These are phyloP conservation scores for Hygrophila difformis DNA, from an alignment of 257 asterid species.

Conservation along the genomic window DNA sequence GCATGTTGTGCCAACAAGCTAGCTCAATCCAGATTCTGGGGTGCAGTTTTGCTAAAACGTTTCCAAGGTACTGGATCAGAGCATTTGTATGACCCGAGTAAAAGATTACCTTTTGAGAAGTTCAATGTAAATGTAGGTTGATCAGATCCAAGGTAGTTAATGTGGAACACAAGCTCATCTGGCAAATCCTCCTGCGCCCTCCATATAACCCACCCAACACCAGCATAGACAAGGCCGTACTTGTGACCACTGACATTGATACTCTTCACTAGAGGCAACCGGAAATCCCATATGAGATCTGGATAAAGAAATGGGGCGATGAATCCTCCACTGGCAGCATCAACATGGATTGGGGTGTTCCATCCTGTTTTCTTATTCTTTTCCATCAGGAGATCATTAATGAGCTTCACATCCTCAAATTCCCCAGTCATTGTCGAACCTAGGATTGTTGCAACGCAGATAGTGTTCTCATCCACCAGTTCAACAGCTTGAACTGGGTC, in stretches of 20 bases:
- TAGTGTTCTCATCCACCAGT: conserved; percentile 52
- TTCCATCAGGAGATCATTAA: conserved; percentile 31
- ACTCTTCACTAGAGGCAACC: conserved; percentile 44
- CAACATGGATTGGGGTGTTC: conserved; percentile 55
- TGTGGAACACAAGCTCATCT: conserved; percentile 52
- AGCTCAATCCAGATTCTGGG: too few relatives aligned
- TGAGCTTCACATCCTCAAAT: conserved; percentile 57
- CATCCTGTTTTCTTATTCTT: conserved; percentile 48
- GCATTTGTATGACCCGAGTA: too few relatives aligned
- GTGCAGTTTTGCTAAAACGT: too few relatives aligned
- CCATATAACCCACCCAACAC: conserved; percentile 63
- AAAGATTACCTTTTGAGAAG: conserved; percentile 41
- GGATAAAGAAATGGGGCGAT: conserved; percentile 55
- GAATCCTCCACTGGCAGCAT: conserved; percentile 67
- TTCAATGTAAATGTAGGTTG: conserved; percentile 63
- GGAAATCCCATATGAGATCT: conserved; percentile 60
- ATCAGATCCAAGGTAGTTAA: conserved; percentile 52
- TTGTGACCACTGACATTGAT: conserved; percentile 59
- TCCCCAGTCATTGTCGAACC: conserved; percentile 59
- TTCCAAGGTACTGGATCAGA: too few relatives aligned
- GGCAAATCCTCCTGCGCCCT: conserved; percentile 46
- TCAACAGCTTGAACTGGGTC: conserved; percentile 51
- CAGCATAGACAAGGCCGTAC: conserved; percentile 54
- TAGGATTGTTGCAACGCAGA: conserved; percentile 50
- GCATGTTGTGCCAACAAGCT: too few relatives aligned